A percentile compares a stretch with the other conserved stretches of the same genome.
These are phyloP conservation scores for Lagenidium giganteum DNA, from an alignment of 352 stramenopile species.

Conservation along the genomic window DNA sequence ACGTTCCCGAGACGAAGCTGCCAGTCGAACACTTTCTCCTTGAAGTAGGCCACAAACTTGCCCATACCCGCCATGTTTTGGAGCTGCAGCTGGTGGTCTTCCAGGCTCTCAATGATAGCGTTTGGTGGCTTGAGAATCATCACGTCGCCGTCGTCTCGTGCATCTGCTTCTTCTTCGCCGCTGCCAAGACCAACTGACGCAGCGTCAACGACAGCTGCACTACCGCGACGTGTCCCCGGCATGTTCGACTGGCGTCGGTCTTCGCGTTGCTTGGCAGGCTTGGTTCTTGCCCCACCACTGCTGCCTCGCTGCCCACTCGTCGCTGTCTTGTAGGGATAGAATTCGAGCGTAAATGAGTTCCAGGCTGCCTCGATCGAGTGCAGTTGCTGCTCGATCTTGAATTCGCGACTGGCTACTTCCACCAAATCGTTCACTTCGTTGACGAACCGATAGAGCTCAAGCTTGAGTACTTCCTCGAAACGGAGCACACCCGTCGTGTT, in stretches of 20 bases:
- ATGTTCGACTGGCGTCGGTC: background rate
- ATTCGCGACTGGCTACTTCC: constrained; percentile 90
- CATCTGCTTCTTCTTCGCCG: background rate
- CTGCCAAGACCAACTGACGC: background rate
- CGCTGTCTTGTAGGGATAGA: constrained; percentile 81
- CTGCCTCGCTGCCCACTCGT: constrained; percentile 13
- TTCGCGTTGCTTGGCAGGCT: background rate
- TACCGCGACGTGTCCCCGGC: background rate
- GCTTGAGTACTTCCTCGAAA: constrained; percentile 86
- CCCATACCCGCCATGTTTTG: constrained; percentile 91
- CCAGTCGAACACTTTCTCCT: constrained; percentile 90
- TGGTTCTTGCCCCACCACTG: background rate
- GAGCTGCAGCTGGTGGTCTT: constrained; percentile 91
- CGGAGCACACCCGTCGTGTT: constrained; percentile 40
- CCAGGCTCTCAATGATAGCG: constrained; percentile 87
- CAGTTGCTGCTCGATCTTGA: constrained; percentile 94
- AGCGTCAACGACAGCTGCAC: too few species aligned
- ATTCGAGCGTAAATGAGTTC: constrained; percentile 83
- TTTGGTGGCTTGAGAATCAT: constrained; percentile 85
- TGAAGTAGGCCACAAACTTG: constrained; percentile 93
- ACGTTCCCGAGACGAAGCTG: constrained; percentile 86
- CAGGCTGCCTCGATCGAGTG: constrained; percentile 84
- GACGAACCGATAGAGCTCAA: constrained; percentile 86
- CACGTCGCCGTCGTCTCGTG: constrained; percentile 64
- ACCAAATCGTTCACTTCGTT: constrained; percentile 91